Base-by-base conservation (phyloP, 805 yeast species). In the Yamadazyma laniorum region DNA sequence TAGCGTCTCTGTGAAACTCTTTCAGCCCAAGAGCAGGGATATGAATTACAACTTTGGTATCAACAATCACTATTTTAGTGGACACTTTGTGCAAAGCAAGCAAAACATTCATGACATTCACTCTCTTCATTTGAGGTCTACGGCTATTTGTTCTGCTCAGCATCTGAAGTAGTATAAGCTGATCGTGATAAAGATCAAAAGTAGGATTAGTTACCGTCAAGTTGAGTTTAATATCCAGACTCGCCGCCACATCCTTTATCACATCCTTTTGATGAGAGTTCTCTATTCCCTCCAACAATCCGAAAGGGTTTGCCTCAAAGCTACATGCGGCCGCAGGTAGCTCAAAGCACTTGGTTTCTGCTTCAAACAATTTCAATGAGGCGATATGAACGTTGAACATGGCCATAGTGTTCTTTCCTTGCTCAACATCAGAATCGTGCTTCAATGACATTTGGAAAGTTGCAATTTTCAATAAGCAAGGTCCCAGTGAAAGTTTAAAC, bases 181-280 rank as follows among this genome's bases (percentile, higher is more conserved):
- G 74, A 42, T 68, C 74, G 25, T 61, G 60, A 41, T 61, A 68
- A 19, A 67, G 40, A 39, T 60, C 61, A 18, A 69, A 35, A 3
- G 55, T 54, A 3, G 74, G 72, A 31, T 55, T 55, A 1, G 71
- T 59, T 17, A 68, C 35, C 16, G 51, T 57, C 21, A 62, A 37
- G 27, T 39, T 41, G 14, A 43, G 27, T 16, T 34, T 41, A 5
- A 46, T 23, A 23, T 43, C 46, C 39, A 37, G 42, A 3, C 27
- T 11, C 15, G 36, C 18, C 1, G 14, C 7, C n/a, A 34, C 29
- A 6, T 32, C 29, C 4, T 15, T 13, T 2, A 36, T 37, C 3
- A 15, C 8, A 16, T 34, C 43, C 9, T 30, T 5, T 8, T 6
- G 14, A 19, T 43, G 47, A 16, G 42, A 40, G 22, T 43, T 40